Percentiles rank a stretch among this genome's conserved stretches.
phyloP scores from a whole-genome alignment of 768 basidiomycete genomes.

The Pleurotus cornucopiae region DNA sequence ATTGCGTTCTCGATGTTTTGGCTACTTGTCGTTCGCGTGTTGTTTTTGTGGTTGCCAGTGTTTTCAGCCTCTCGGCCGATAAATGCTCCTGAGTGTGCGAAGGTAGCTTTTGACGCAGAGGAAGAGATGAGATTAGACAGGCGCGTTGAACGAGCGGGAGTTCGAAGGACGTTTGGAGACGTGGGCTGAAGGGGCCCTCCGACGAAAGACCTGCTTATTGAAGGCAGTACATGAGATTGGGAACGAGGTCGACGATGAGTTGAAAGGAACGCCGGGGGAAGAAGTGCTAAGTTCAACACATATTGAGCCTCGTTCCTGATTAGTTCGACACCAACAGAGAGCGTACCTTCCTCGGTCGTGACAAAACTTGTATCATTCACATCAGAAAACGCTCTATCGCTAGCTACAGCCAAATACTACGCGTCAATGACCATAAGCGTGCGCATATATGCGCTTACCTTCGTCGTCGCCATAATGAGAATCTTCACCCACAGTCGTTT shows the following conservation, averaged over 20 bases:
- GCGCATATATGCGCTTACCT: slow-evolving; percentile 36
- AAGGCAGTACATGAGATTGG: slow-evolving; percentile 47
- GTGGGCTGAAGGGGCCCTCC: slow-evolving; percentile 23
- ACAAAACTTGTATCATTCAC: slow-evolving; percentile 42
- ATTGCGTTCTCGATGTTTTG: slow-evolving; percentile 20
- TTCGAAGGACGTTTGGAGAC: slow-evolving; percentile 32
- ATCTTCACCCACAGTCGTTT: slow-evolving; percentile 41
- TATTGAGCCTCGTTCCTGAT: slow-evolving; percentile 23
- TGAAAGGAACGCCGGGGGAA: slow-evolving; percentile 55
- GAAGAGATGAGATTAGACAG: slow-evolving; percentile 28
- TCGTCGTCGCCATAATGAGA: slow-evolving; percentile 41
- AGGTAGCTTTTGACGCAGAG: neutral
- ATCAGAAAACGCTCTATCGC: slow-evolving; percentile 46
- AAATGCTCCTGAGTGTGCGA: slow-evolving; percentile 9
- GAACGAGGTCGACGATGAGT: slow-evolving; percentile 53
- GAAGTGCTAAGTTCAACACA: slow-evolving; percentile 24
- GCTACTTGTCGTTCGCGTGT: slow-evolving; percentile 21
- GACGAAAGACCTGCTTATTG: slow-evolving; percentile 12
- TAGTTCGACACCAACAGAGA: slow-evolving; percentile 10
- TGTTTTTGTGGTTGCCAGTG: neutral
- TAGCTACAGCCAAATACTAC: slow-evolving; percentile 26
- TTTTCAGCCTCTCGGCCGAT: neutral
- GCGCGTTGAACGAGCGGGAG: slow-evolving; percentile 21
- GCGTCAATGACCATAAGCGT: neutral
- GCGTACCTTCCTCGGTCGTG: slow-evolving; percentile 46